A percentile compares a stretch with the other conserved stretches of the same genome.
Evolutionary conservation across 371 early-diverging fungal species (phyloP).

Genomic region (Syncephalastrum racemosum): DNA sequence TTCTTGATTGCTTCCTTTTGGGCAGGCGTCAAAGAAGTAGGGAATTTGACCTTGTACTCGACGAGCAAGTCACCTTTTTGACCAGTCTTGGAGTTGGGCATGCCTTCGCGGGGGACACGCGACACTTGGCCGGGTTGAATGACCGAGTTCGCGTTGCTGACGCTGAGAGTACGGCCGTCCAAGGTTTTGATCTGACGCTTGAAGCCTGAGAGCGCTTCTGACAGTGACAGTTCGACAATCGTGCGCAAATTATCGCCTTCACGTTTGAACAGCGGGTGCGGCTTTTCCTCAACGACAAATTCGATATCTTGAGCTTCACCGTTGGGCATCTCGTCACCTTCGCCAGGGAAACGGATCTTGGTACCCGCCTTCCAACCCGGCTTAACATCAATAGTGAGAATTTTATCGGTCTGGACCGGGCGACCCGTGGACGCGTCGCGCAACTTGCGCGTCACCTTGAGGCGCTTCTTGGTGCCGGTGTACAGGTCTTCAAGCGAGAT

Average conservation of each 20-base stretch:
- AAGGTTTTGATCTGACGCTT: slow-evolving; percentile 72
- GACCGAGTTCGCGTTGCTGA: slow-evolving; percentile 61
- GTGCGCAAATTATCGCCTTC: slow-evolving; percentile 87
- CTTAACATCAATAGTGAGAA: slow-evolving; percentile 85
- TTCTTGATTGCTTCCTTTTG: slow-evolving; percentile 72
- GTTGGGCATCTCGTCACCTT: slow-evolving; percentile 90
- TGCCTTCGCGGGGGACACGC: slow-evolving; percentile 79
- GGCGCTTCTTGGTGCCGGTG: slow-evolving; percentile 86
- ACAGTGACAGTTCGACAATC: slow-evolving; percentile 66
- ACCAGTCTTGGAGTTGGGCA: slow-evolving; percentile 88
- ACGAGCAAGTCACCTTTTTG: slow-evolving; percentile 86
- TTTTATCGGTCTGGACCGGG: slow-evolving; percentile 69
- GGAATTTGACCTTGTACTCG: slow-evolving; percentile 79
- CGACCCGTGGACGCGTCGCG: slow-evolving; percentile 51
- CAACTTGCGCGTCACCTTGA: slow-evolving; percentile 88
- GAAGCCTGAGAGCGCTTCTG: slow-evolving; percentile 86
- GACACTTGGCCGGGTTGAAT: slow-evolving; percentile 79
- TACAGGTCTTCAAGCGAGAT: slow-evolving; percentile 93
- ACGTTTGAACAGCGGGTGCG: slow-evolving; percentile 84
- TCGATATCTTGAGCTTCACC: slow-evolving; percentile 89
- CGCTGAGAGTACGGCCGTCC: slow-evolving; percentile 72
- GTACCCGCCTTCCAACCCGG: slow-evolving; percentile 99
- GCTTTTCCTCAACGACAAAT: slow-evolving; percentile 94
- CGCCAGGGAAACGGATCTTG: slow-evolving; percentile 89
- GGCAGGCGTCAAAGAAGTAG: slow-evolving; percentile 59